Percentiles rank a stretch among this genome's conserved stretches.
These are phyloP conservation scores for Viscum album DNA, from an alignment of 177 flowering plant species.

Conservation along the genomic window DNA sequence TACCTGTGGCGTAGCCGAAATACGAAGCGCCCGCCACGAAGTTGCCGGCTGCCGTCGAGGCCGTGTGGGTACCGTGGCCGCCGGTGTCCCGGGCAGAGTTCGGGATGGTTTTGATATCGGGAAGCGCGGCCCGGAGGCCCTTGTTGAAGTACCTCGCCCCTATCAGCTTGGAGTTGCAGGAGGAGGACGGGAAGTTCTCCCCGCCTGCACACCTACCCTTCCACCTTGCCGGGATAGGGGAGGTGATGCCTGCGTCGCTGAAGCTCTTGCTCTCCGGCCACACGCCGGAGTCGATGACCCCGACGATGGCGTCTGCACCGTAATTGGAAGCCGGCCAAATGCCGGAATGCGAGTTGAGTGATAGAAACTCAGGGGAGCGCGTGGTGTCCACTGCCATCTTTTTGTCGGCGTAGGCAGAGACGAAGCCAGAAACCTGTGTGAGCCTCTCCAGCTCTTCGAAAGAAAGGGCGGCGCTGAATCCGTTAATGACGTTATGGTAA, in stretches of 20 bases:
- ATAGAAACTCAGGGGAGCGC: conserved; percentile 19
- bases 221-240: not conserved
- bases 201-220: not conserved
- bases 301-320: conserved; percentile 25
- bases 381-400: conserved; percentile 16
- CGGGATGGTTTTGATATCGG: not conserved
- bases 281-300: conserved; percentile 22
- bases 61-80: conserved; percentile 23
- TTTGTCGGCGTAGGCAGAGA: conserved; percentile 14
- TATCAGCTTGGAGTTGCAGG: conserved; percentile 12
- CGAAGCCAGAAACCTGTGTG: conserved; percentile 14
- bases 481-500: conserved; percentile 20
- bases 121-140: not conserved
- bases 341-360: conserved; percentile 16
- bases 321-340: conserved; percentile 21
- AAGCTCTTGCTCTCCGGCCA: conserved; percentile 12
- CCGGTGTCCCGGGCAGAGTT: conserved; percentile 15
- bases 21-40: conserved; percentile 10
- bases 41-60: conserved; percentile 16
- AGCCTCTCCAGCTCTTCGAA: conserved; percentile 13
- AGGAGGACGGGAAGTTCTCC: conserved; percentile 5
- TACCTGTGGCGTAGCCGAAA: conserved; percentile 34
- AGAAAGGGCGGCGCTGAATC: conserved; percentile 20
- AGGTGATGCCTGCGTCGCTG: not conserved
- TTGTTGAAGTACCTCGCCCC: conserved; percentile 9